phyloP scores from a whole-genome alignment of 371 early-diverging fungal species.

The Blastocladiella emersonii region DNA sequence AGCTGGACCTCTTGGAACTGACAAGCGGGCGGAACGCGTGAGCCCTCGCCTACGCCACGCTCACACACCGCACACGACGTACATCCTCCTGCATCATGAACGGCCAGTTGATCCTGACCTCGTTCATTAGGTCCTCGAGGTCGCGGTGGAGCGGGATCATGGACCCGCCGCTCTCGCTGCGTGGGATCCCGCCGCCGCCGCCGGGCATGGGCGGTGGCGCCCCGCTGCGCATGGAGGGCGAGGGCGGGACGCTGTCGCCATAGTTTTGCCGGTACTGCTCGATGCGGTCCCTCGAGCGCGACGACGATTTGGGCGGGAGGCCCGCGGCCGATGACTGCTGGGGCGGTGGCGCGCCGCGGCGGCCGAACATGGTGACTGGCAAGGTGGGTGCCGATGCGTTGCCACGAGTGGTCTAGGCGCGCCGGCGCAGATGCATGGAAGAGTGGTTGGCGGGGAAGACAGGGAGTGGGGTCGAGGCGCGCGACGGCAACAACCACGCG shows the following conservation, averaged over 20 bases:
- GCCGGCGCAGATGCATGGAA: too few relatives aligned
- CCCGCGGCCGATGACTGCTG: too few relatives aligned
- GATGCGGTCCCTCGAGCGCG: not conserved
- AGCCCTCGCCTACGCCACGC: not conserved
- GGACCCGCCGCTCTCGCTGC: not conserved
- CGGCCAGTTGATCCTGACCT: not conserved
- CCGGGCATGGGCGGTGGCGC: not conserved
- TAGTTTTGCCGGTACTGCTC: not conserved
- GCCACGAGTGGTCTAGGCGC: too few relatives aligned
- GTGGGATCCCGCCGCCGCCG: not conserved
- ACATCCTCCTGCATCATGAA: slow-evolving; percentile 5
- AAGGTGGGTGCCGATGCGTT: too few relatives aligned
- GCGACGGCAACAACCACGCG: too few relatives aligned
- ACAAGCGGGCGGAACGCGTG: not conserved
- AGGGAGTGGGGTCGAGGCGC: too few relatives aligned
- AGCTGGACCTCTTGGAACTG: slow-evolving; percentile 9
- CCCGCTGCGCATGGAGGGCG: not conserved
- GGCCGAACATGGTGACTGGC: too few relatives aligned
- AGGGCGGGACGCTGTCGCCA: not conserved
- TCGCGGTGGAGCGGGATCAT: not conserved
- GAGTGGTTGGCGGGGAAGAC: too few relatives aligned
- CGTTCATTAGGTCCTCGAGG: not conserved
- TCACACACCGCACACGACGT: not conserved
- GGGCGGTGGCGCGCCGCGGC: too few relatives aligned
- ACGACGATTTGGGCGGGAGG: not conserved